Percentiles rank a stretch among this genome's conserved stretches.
phyloP scores from a whole-genome alignment of 805 yeast species.

The Cyberlindnera mycetangii region DNA sequence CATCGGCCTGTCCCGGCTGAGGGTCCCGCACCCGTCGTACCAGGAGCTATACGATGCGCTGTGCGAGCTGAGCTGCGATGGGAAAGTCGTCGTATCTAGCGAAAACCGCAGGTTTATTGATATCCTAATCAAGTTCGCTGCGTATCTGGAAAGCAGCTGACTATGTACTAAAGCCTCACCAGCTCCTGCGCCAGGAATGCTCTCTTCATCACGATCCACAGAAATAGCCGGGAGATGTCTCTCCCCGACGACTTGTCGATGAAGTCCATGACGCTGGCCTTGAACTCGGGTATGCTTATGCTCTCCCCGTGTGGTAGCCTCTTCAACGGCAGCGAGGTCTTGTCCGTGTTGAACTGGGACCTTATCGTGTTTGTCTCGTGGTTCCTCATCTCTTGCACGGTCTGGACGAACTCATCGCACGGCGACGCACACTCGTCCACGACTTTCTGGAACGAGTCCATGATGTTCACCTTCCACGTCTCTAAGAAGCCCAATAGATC shows the following conservation, averaged over 20 bases:
- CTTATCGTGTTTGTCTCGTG: neutral
- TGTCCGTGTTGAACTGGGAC: neutral
- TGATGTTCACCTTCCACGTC: neutral
- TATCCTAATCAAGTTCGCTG: constrained; percentile 10
- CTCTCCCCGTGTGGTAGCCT: neutral
- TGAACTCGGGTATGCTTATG: neutral
- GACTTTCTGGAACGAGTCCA: constrained; percentile 1
- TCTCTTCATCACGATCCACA: neutral
- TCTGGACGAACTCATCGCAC: neutral
- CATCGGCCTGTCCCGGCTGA: neutral
- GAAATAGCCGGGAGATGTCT: neutral
- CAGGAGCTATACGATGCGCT: neutral
- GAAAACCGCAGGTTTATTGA: constrained; percentile 6
- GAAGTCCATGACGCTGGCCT: neutral
- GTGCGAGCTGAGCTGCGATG: neutral
- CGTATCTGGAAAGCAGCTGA: no score
- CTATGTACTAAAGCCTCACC: no score
- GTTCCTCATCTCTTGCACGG: neutral
- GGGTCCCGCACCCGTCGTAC: neutral
- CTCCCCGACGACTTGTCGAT: neutral
- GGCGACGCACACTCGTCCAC: neutral
- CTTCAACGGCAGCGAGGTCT: neutral
- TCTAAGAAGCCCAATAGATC: neutral
- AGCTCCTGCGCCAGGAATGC: neutral
- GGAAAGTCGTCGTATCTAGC: neutral